Percentiles rank a stretch among this genome's conserved stretches.
phyloP scores from a whole-genome alignment of 768 basidiomycete genomes.

The Serendipita vermifera region DNA sequence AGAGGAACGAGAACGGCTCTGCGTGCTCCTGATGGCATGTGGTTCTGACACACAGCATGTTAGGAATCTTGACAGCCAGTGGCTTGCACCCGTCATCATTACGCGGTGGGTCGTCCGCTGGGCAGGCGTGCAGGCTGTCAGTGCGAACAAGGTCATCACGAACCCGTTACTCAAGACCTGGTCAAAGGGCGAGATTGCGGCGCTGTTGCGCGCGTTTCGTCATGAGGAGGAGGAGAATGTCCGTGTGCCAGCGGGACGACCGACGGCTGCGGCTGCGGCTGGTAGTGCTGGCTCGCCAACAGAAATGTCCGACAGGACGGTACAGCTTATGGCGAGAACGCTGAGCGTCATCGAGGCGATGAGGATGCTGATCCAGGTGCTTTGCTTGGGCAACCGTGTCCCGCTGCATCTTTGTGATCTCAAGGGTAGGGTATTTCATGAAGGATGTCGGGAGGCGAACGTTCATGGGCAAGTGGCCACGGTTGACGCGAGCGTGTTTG shows the following conservation, averaged over 20 bases:
- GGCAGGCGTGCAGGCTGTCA: not conserved
- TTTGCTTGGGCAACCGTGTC: not conserved
- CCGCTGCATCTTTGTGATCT: not conserved
- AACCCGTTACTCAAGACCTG: not conserved
- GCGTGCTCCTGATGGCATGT: conserved; percentile 42
- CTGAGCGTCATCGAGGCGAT: conserved; percentile 5
- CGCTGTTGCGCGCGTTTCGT: not conserved
- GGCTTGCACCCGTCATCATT: conserved; percentile 40
- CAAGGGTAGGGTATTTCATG: not conserved
- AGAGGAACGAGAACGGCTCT: conserved; percentile 38
- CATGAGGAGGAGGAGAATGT: not conserved
- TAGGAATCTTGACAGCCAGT: conserved; percentile 32
- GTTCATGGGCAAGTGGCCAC: not conserved
- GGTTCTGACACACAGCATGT: conserved; percentile 41
- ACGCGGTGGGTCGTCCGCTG: conserved; percentile 47
- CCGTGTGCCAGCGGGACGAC: not conserved
- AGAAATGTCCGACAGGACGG: not conserved
- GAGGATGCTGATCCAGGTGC: not conserved
- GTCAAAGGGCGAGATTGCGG: not conserved
- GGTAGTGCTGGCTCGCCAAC: not conserved
- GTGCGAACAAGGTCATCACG: not conserved
- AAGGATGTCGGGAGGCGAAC: not conserved
- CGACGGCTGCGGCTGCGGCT: not conserved
- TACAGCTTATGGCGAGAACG: conserved; percentile 1
- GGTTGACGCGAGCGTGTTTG: not conserved